phyloP scores from a whole-genome alignment of 305 asterid genomes.

The Plantago coronopus region DNA sequence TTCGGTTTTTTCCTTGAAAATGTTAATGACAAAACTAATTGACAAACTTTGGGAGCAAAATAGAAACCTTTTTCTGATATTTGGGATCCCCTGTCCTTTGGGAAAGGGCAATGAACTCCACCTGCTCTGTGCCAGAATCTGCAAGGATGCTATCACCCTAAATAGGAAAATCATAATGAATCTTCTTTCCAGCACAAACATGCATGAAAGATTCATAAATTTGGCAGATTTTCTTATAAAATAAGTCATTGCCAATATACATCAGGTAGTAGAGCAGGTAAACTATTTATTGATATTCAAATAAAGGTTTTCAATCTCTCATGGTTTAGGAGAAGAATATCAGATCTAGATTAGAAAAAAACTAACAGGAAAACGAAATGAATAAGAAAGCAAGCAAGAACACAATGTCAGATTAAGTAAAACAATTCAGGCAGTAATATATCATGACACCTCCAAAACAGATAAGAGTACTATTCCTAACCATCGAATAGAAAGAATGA shows the following conservation, averaged over 20 bases:
- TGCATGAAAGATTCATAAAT: constrained; percentile 7
- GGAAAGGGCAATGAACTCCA: constrained; percentile 98
- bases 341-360: no score
- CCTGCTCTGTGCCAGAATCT: constrained; percentile 96
- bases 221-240: background rate
- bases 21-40: background rate
- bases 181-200: constrained; percentile 14
- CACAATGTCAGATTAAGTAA: no score
- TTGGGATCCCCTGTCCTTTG: constrained; percentile 87
- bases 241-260: constrained; percentile 7
- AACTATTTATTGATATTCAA: constrained; percentile 10
- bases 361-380: no score
- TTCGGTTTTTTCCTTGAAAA: background rate
- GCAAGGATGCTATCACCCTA: constrained; percentile 95
- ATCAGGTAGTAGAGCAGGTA: constrained; percentile 9
- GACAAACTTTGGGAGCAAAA: background rate
- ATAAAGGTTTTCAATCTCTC: background rate
- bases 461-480: no score
- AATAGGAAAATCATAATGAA: constrained; percentile 23
- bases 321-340: no score
- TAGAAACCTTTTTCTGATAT: constrained; percentile 73
- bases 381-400: no score
- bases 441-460: no score
- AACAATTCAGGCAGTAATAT: no score
- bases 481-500: no score